Evolutionary conservation across 1,284 basidiomycete genomes (phyloP).

Genomic region (Ustilago hordei): DNA sequence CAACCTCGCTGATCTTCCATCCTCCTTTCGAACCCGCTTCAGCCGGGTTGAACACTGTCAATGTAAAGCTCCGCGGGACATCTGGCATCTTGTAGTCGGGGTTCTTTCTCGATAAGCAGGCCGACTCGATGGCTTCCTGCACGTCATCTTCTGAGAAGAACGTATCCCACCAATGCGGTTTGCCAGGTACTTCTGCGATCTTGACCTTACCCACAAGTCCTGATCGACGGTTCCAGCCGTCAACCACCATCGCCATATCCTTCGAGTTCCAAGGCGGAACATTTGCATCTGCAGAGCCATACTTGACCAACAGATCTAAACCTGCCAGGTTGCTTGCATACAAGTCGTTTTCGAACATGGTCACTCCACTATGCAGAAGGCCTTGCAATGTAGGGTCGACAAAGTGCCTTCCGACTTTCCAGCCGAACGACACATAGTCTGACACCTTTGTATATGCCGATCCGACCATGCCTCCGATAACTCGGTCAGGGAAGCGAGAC

Average conservation of each 20-base stretch:
- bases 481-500: conserved; percentile 80
- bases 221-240: conserved; percentile 72
- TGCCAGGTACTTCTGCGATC: conserved; percentile 74
- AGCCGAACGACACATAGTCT: conserved; percentile 80
- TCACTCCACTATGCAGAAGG: conserved; percentile 79
- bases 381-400: conserved; percentile 80
- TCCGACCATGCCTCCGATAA: conserved; percentile 72
- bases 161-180: conserved; percentile 78
- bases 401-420: conserved; percentile 76
- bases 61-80: conserved; percentile 72
- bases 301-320: conserved; percentile 78
- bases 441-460: conserved; percentile 73
- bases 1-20: conserved; percentile 75
- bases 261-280: conserved; percentile 84
- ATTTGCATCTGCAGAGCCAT: conserved; percentile 81
- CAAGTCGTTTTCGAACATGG: conserved; percentile 86
- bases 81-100: conserved; percentile 26
- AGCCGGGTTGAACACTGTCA: conserved; percentile 77
- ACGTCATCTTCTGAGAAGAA: conserved; percentile 75
- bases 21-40: conserved; percentile 78
- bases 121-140: conserved; percentile 71
- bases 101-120: conserved; percentile 18
- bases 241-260: conserved; percentile 75
- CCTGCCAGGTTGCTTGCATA: conserved; percentile 81
- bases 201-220: conserved; percentile 69